Evolutionary conservation across 108 stramenopile species (phyloP).

Genomic region (Stephanodiscus minutulus): DNA sequence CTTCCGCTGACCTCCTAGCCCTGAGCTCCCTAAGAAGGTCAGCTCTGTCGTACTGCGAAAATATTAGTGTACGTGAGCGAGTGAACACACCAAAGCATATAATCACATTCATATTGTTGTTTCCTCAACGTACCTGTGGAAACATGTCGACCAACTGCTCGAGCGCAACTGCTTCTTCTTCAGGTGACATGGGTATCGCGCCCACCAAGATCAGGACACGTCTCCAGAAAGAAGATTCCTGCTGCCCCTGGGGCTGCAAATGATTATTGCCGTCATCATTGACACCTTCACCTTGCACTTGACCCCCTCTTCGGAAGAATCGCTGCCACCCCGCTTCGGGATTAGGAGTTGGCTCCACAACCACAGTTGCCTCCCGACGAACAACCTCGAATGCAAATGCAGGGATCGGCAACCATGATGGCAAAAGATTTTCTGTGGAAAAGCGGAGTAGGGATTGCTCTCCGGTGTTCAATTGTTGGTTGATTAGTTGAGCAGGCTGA

Average conservation of each 20-base stretch:
- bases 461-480: constrained; percentile 31
- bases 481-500: constrained; percentile 3
- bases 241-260: constrained; percentile 23
- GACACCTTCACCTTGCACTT: constrained; percentile 15
- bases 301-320: constrained; percentile 39
- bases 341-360: constrained; percentile 29
- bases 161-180: constrained; percentile 74
- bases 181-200: constrained; percentile 72
- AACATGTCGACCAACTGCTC: constrained; percentile 77
- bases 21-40: constrained; percentile 73
- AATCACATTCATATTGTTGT: background rate
- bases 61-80: constrained; percentile 56
- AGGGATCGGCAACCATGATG: constrained; percentile 76
- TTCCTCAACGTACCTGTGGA: constrained; percentile 35
- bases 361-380: constrained; percentile 49
- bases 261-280: constrained; percentile 15
- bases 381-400: constrained; percentile 84
- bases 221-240: constrained; percentile 59
- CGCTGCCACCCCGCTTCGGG: constrained; percentile 30
- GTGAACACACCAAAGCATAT: background rate
- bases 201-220: constrained; percentile 64
- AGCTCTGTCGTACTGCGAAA: constrained; percentile 72
- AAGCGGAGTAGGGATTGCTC: constrained; percentile 76
- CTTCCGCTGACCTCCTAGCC: constrained; percentile 68
- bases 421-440: constrained; percentile 79